Base-by-base conservation (phyloP, 176 grass and related monocot genomes). In the Aegilops bicornis region DNA sequence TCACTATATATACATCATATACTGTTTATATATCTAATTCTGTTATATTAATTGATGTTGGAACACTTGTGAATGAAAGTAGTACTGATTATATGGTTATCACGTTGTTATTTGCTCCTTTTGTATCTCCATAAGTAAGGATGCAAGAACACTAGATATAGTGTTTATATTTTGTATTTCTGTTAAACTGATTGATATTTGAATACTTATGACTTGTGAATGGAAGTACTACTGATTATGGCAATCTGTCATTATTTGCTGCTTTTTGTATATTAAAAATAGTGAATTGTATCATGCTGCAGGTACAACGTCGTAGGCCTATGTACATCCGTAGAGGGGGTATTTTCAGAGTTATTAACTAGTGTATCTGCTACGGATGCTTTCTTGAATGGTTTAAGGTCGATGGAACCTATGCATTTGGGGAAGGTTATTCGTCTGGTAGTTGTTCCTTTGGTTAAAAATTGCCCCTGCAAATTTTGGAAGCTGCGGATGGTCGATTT, bases 251-350 rank as follows among this genome's bases (percentile, higher is more conserved):
- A 24, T 63, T 69, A 70, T 47, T 71, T 75, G 23, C 71, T 59
- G 70, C 27, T 65, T 54, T 22, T 77, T 24, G 8, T 64, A 73
- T 7, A 4, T 19, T 13, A 22, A 76, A 29, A 19, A 25, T 12
- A 13, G 68, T 47, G 54, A 59, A 59, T 17, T 84, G 76, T 85
- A 42, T 59, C 12, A 79, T 70, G 65, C 13, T 93, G 42, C 63
- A 93, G 91, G 82, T 93, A 94, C 58, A 91, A 94, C 81, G 83
- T 89, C 16, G 58, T 94, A 35, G 89, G 92, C 42, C 67, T 89
- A 16, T 94, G 89, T 9, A 66, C 92, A 33, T 91, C 92, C 59
- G 73, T 82, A 37, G 83, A 84, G 19, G 89, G 90, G 20, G n/a
- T 83, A 76, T 89, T 91, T 36, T 87, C 88, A 63, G 79, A 80